phyloP scores from a whole-genome alignment of 805 yeast genomes.

The Blastobotrys peoriensis region DNA sequence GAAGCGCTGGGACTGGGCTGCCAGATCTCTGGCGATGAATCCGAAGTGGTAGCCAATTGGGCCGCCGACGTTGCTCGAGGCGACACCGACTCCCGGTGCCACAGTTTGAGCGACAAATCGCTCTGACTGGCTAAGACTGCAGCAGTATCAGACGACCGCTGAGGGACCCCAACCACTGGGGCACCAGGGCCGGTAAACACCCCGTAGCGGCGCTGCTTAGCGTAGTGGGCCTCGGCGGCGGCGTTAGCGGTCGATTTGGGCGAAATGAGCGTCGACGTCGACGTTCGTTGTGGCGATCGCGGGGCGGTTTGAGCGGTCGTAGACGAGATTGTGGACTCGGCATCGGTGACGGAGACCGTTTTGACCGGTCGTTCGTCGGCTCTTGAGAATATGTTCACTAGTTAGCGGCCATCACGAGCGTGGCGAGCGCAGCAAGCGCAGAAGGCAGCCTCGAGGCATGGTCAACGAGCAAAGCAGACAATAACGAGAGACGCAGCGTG shows the following conservation, averaged over 20 bases:
- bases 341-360: background rate
- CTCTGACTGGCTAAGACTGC: slow-evolving; percentile 30
- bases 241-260: slow-evolving; percentile 9
- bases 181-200: slow-evolving; percentile 31
- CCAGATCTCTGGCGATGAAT: slow-evolving; percentile 31
- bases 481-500: no score
- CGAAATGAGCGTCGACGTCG: background rate
- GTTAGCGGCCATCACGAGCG: no score
- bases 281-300: slow-evolving; percentile 3
- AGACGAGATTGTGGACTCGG: slow-evolving; percentile 4
- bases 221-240: slow-evolving; percentile 31
- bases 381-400: no score
- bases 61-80: slow-evolving; percentile 33
- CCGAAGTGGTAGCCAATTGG: slow-evolving; percentile 26
- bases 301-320: slow-evolving; percentile 9
- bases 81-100: slow-evolving; percentile 27
- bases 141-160: slow-evolving; percentile 26
- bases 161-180: slow-evolving; percentile 33
- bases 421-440: no score
- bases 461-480: no score
- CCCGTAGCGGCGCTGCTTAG: slow-evolving; percentile 30
- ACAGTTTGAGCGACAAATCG: slow-evolving; percentile 30
- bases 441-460: no score
- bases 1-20: slow-evolving; percentile 39
- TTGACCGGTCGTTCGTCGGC: no score